Evolutionary conservation across 257 asterid genomes (phyloP).

Genomic region (Oldenlandia corymbosa): DNA sequence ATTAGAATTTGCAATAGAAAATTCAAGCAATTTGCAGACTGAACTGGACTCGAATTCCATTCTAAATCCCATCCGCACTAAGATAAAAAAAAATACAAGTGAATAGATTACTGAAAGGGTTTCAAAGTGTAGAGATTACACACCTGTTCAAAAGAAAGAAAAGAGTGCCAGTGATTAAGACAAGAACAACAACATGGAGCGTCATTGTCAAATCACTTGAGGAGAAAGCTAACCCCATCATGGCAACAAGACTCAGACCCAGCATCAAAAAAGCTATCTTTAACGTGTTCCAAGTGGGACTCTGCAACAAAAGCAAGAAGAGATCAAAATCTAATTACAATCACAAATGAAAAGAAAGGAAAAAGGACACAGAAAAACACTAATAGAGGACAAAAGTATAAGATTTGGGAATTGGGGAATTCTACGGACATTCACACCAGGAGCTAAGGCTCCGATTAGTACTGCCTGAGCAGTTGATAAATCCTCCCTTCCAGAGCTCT

Average conservation of each 20-base stretch:
- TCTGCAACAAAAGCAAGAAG: slow-evolving; percentile 33
- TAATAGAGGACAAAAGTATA: not conserved
- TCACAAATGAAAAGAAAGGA: not conserved
- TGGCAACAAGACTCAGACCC: slow-evolving; percentile 63
- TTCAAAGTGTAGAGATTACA: not conserved
- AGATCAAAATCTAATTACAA: slow-evolving; percentile 16
- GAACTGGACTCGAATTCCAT: not conserved
- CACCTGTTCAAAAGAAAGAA: slow-evolving; percentile 82
- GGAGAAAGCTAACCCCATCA: slow-evolving; percentile 83
- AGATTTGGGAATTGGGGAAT: not conserved
- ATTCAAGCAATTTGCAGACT: too few relatives aligned
- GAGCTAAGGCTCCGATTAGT: slow-evolving; percentile 76
- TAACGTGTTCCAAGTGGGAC: slow-evolving; percentile 79
- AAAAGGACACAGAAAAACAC: not conserved
- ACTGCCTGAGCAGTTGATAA: slow-evolving; percentile 63
- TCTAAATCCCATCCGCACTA: not conserved
- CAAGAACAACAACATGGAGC: slow-evolving; percentile 70
- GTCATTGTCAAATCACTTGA: slow-evolving; percentile 59
- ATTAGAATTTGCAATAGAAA: not conserved
- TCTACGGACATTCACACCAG: slow-evolving; percentile 73
- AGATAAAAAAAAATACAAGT: not conserved
- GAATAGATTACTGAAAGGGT: not conserved
- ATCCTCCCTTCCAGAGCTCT: slow-evolving; percentile 26
- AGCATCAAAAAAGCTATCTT: slow-evolving; percentile 76
- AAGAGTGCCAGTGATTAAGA: slow-evolving; percentile 61